Percentiles rank a stretch among this genome's conserved stretches.
These are phyloP conservation scores for Lactarius quietus DNA, from an alignment of 768 basidiomycete species.

Conservation along the genomic window DNA sequence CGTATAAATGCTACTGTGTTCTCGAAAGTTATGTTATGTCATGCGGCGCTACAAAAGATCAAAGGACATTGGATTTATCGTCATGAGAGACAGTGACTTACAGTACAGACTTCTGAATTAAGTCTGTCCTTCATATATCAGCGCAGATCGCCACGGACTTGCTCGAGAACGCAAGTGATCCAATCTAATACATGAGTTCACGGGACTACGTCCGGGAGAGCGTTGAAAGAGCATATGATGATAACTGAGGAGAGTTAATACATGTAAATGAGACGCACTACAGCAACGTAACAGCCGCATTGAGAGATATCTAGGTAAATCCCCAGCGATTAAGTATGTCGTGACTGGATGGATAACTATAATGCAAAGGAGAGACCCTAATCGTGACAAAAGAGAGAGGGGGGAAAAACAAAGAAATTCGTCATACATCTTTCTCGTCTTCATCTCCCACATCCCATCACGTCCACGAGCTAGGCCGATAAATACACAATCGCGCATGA, in stretches of 20 bases:
- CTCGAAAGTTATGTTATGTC: neutral
- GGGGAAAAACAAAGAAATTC: neutral
- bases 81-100: neutral
- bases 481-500: conserved; percentile 51
- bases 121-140: too few relatives aligned
- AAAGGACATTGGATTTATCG: neutral
- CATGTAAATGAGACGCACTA: conserved; percentile 18
- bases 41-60: neutral
- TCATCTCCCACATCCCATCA: conserved; percentile 65
- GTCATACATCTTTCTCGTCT: conserved; percentile 37
- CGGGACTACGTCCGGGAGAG: neutral
- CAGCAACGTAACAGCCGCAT: conserved; percentile 10
- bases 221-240: neutral
- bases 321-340: conserved; percentile 5
- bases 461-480: conserved; percentile 51
- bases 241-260: conserved; percentile 3
- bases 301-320: conserved; percentile 19
- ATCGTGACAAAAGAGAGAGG: neutral
- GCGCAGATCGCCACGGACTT: neutral
- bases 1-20: neutral
- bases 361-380: conserved; percentile 7
- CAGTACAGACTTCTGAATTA: too few relatives aligned
- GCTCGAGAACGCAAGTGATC: neutral
- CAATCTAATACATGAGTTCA: neutral
- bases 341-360: conserved; percentile 21